phyloP scores from a whole-genome alignment of 108 stramenopile genomes.

The Cyclostephanos tholiformis region DNA sequence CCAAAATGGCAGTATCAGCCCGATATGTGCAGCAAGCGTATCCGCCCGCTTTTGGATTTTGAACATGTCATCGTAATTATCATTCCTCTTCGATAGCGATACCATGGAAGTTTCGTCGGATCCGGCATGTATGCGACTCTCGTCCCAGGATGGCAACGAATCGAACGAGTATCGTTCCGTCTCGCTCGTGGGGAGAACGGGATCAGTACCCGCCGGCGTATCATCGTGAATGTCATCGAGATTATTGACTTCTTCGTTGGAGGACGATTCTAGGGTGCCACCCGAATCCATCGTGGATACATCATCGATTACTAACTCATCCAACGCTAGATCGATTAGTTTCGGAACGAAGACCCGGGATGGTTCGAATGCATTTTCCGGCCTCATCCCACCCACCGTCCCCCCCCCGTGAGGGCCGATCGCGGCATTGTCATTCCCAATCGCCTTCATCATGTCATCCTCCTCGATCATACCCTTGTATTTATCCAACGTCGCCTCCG shows the following conservation, averaged over 20 bases:
- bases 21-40: slow-evolving; percentile 31
- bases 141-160: slow-evolving; percentile 4
- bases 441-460: neutral
- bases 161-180: neutral
- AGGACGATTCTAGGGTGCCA: slow-evolving; percentile 5
- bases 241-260: slow-evolving; percentile 17
- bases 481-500: slow-evolving; percentile 15
- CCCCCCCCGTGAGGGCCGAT: neutral
- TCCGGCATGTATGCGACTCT: neutral
- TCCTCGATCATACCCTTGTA: slow-evolving; percentile 11
- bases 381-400: too few relatives aligned
- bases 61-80: slow-evolving; percentile 5
- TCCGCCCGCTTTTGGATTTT: slow-evolving; percentile 19
- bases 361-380: neutral
- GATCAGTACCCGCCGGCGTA: neutral
- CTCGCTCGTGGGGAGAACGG: too few relatives aligned
- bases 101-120: slow-evolving; percentile 27
- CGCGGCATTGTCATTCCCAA: neutral
- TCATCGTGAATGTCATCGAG: neutral
- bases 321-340: neutral
- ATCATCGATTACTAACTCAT: neutral
- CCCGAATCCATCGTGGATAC: slow-evolving; percentile 6
- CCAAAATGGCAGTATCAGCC: slow-evolving; percentile 41
- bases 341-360: slow-evolving; percentile 18
- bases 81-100: slow-evolving; percentile 16